phyloP scores from a whole-genome alignment of 2,329 filamentous ascomycete genomes.

The Tolypocladium sp. region DNA sequence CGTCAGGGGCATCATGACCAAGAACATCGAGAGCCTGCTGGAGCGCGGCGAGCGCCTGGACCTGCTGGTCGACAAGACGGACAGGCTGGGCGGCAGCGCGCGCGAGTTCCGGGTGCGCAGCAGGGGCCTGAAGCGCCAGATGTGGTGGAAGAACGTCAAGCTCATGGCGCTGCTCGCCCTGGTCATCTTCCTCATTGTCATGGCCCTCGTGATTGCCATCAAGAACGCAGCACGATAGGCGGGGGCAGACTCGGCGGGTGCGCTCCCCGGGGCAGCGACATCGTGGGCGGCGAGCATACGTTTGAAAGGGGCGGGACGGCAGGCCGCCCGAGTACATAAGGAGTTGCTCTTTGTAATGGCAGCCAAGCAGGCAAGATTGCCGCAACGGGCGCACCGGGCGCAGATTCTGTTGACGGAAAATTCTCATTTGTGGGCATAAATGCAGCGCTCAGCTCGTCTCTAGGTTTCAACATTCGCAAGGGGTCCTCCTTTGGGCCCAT shows the following conservation, averaged over 20 bases:
- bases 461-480: background rate
- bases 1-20: slow-evolving; percentile 86
- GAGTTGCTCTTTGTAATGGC: background rate
- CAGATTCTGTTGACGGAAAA: background rate
- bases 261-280: background rate
- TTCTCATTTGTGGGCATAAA: background rate
- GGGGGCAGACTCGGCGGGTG: background rate
- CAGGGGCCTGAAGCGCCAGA: slow-evolving; percentile 75
- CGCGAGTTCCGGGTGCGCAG: slow-evolving; percentile 85
- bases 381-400: background rate
- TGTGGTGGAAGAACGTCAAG: slow-evolving; percentile 99
- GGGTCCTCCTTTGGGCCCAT: background rate
- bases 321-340: background rate
- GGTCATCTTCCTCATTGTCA: slow-evolving; percentile 52
- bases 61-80: slow-evolving; percentile 92
- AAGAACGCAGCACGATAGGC: slow-evolving; percentile 27
- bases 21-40: slow-evolving; percentile 84
- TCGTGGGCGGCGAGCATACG: background rate
- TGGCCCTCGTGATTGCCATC: slow-evolving; percentile 44
- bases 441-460: background rate
- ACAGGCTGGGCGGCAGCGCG: slow-evolving; percentile 78
- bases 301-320: background rate
- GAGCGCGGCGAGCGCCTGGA: slow-evolving; percentile 91
- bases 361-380: background rate
- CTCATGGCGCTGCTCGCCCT: slow-evolving; percentile 73